phyloP scores from a whole-genome alignment of 176 grass and related monocot genomes.

The Elaeis guineensis region DNA sequence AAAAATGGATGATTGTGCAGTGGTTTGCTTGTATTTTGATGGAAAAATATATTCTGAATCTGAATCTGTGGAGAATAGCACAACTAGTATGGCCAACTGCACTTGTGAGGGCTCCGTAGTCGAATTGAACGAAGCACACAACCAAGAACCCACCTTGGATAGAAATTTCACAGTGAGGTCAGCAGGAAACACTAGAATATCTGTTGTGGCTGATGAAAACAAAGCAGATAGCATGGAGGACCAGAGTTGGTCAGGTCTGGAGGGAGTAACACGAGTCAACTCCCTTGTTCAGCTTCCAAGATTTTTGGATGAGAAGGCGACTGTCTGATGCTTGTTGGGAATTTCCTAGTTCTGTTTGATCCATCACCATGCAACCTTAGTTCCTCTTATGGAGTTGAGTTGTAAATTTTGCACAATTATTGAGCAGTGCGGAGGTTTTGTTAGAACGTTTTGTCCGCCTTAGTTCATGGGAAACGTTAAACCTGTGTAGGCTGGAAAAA shows the following conservation, averaged over 20 bases:
- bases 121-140: conserved; percentile 36
- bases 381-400: no score
- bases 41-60: conserved; percentile 45
- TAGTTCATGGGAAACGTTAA: no score
- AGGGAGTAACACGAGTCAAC: conserved; percentile 86
- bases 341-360: neutral
- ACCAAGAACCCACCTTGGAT: conserved; percentile 47
- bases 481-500: no score
- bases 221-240: conserved; percentile 28
- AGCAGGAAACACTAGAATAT: conserved; percentile 27
- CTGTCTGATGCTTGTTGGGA: conserved; percentile 27
- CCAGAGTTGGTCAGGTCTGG: conserved; percentile 66
- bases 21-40: conserved; percentile 77
- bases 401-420: no score
- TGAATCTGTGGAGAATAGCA: conserved; percentile 39
- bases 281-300: conserved; percentile 88
- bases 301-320: conserved; percentile 58
- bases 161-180: conserved; percentile 69
- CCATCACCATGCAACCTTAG: no score
- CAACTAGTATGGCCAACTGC: conserved; percentile 34
- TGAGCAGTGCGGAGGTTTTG: no score
- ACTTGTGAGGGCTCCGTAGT: conserved; percentile 34
- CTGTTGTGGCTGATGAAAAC: conserved; percentile 16
- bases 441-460: no score
- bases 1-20: conserved; percentile 75